Conservation (phyloP, 2,329 filamentous ascomycete genomes). For the Fusarium fujikuroi region DNA sequence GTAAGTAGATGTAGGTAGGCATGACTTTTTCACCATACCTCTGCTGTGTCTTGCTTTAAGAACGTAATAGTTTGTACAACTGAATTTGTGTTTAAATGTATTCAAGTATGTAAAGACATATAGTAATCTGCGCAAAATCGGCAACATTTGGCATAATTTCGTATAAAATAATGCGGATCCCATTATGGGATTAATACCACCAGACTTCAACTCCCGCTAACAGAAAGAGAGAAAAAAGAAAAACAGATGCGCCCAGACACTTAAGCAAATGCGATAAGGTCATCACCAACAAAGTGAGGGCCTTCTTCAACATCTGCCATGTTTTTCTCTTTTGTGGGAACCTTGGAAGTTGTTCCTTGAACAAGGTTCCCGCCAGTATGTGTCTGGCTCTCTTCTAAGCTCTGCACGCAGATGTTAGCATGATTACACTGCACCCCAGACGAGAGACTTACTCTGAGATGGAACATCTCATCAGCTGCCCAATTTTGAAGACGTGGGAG, state of each 20-base stretch:
- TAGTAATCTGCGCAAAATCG: background rate
- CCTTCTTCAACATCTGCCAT: background rate
- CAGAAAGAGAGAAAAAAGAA: background rate
- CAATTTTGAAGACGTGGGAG: background rate
- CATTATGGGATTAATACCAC: too few relatives aligned
- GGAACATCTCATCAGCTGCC: background rate
- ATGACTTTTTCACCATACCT: too few relatives aligned
- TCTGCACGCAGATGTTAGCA: background rate
- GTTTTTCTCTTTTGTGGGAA: too few relatives aligned
- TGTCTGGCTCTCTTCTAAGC: background rate
- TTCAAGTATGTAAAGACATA: accelerated
- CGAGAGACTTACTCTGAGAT: background rate
- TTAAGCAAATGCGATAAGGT: background rate
- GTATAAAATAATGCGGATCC: background rate
- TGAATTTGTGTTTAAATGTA: background rate
- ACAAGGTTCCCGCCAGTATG: background rate
- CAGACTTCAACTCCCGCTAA: background rate
- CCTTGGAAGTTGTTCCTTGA: background rate
- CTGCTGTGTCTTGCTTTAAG: too few relatives aligned
- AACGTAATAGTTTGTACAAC: too few relatives aligned
- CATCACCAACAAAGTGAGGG: background rate
- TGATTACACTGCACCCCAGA: too few relatives aligned
- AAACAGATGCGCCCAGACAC: background rate
- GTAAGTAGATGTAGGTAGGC: too few relatives aligned
- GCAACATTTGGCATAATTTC: background rate